A percentile compares a stretch with the other conserved stretches of the same genome.
Conservation (phyloP, 2,329 filamentous ascomycete genomes). For the Albifimbria verrucaria region DNA sequence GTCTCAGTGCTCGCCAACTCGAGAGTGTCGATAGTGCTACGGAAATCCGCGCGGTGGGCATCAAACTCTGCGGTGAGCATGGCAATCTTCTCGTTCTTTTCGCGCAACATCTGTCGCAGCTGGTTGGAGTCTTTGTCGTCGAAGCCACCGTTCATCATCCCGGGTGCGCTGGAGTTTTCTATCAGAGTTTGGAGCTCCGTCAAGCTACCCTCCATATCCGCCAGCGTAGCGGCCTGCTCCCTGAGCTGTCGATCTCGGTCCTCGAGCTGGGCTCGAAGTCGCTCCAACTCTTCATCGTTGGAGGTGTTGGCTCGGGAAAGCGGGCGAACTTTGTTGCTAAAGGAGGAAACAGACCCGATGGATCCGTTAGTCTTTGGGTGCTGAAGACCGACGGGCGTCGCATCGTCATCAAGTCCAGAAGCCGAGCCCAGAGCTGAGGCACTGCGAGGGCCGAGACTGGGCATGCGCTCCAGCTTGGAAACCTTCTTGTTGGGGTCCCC, state of each 20-base stretch:
- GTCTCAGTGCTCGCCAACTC: slow-evolving; percentile 96
- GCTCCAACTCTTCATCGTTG: slow-evolving; percentile 70
- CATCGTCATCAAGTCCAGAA: slow-evolving; percentile 55
- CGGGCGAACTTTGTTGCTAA: slow-evolving; percentile 51
- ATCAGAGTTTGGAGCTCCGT: slow-evolving; percentile 74
- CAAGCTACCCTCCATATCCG: slow-evolving; percentile 86
- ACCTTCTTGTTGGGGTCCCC: slow-evolving; percentile 59
- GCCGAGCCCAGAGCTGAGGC: slow-evolving; percentile 55
- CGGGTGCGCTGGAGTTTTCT: slow-evolving; percentile 47
- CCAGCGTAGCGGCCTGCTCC: slow-evolving; percentile 77
- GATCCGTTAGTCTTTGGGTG: slow-evolving; percentile 53
- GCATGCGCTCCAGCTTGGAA: slow-evolving; percentile 45
- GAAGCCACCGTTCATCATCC: slow-evolving; percentile 42
- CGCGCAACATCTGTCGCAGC: slow-evolving; percentile 76
- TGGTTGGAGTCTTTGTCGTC: slow-evolving; percentile 73
- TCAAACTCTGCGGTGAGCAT: slow-evolving; percentile 94
- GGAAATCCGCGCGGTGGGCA: slow-evolving; percentile 88
- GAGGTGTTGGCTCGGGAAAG: slow-evolving; percentile 48
- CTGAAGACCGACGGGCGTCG: slow-evolving; percentile 48
- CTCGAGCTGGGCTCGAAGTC: slow-evolving; percentile 69
- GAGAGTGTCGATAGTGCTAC: slow-evolving; percentile 93
- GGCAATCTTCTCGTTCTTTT: slow-evolving; percentile 96
- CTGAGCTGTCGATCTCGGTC: slow-evolving; percentile 85
- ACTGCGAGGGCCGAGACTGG: slow-evolving; percentile 54
- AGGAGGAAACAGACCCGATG: slow-evolving; percentile 51